A percentile compares a stretch with the other conserved stretches of the same genome.
Evolutionary conservation across 2,329 filamentous ascomycete species (phyloP).

Genomic region (Aspergillus sp.): DNA sequence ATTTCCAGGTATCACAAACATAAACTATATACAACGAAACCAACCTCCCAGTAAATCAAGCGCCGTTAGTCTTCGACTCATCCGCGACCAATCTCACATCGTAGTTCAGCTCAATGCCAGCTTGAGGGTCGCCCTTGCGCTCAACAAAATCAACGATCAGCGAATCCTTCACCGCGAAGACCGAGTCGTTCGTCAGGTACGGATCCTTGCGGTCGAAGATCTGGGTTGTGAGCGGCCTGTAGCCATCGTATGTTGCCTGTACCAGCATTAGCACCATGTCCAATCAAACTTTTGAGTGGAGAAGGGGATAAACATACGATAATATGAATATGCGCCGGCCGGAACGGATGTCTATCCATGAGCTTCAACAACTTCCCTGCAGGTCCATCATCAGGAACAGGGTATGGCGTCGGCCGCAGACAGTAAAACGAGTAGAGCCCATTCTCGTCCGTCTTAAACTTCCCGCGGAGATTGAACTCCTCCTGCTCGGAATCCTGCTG

Average conservation of each 20-base stretch:
- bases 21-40: not conserved
- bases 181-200: constrained; percentile 60
- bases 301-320: constrained; percentile 43
- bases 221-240: constrained; percentile 72
- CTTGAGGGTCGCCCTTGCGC: constrained; percentile 51
- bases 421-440: constrained; percentile 65
- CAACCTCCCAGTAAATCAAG: not conserved
- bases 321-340: constrained; percentile 65
- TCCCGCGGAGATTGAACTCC: constrained; percentile 73
- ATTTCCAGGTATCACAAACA: not conserved
- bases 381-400: constrained; percentile 57
- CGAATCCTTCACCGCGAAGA: constrained; percentile 61
- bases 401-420: constrained; percentile 60
- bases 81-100: constrained; percentile 47
- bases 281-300: not conserved
- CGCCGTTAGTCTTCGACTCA: not conserved
- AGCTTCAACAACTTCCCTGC: constrained; percentile 58
- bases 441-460: constrained; percentile 65
- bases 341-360: constrained; percentile 60
- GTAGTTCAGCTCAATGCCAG: constrained; percentile 55
- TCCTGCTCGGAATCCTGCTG: constrained; percentile 70
- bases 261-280: not conserved
- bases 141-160: constrained; percentile 58
- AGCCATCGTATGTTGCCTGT: constrained; percentile 48
- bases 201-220: constrained; percentile 69